Conservation (phyloP, 306 rosid genomes). For the Abrus pulchellus region DNA sequence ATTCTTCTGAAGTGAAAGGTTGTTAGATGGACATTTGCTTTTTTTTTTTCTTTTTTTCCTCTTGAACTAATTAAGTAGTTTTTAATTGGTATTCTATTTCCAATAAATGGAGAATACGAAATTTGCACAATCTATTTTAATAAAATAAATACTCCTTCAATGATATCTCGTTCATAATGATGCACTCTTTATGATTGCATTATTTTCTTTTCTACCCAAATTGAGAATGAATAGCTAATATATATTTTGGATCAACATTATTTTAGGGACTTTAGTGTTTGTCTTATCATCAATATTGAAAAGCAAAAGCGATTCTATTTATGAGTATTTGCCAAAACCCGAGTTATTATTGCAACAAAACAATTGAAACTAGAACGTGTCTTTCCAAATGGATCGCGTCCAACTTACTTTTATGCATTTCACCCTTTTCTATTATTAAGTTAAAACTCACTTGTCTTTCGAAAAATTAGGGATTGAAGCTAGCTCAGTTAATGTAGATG, state of each 20-base stretch:
- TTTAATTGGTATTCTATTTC: background rate
- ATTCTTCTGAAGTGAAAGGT: conserved; percentile 15
- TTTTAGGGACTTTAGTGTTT: background rate
- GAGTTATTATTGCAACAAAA: background rate
- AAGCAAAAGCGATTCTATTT: background rate
- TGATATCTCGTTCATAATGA: background rate
- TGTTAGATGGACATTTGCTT: conserved; percentile 13
- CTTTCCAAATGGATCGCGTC: background rate
- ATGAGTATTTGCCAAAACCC: background rate
- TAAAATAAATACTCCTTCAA: background rate
- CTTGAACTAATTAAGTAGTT: background rate
- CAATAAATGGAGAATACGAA: background rate
- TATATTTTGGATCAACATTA: background rate
- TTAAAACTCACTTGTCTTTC: background rate
- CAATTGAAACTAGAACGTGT: background rate
- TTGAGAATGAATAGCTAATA: background rate
- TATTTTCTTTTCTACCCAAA: background rate
- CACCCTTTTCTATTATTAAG: conserved; percentile 1
- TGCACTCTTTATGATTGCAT: background rate
- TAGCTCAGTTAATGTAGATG: background rate
- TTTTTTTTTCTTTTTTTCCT: background rate
- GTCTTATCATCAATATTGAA: background rate
- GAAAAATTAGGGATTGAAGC: background rate
- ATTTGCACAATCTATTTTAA: background rate
- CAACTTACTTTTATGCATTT: background rate